Conservation (phyloP, 2,329 filamentous ascomycete genomes). For the Colletotrichum paranaense region DNA sequence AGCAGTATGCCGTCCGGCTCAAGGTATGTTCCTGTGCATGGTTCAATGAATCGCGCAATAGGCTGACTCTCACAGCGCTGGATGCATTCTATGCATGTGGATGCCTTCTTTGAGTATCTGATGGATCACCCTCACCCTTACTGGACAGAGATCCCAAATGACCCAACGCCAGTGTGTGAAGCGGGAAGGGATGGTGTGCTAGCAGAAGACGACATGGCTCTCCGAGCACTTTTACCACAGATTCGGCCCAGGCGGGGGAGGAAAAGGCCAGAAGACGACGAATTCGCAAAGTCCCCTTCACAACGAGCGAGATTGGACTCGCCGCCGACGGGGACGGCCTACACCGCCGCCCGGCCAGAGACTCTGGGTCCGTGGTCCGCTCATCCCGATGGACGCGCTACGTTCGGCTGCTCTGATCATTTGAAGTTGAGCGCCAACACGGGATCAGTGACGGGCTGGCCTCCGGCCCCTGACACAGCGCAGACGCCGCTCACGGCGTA, state of each 20-base stretch:
- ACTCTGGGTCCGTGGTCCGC: slow-evolving; percentile 61
- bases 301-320: slow-evolving; percentile 64
- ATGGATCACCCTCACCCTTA: slow-evolving; percentile 83
- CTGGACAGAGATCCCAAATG: slow-evolving; percentile 79
- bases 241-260: slow-evolving; percentile 72
- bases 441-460: slow-evolving; percentile 53
- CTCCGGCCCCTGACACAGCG: slow-evolving; percentile 59
- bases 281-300: slow-evolving; percentile 58
- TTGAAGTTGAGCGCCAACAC: slow-evolving; percentile 50
- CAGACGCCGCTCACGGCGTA: slow-evolving; percentile 76
- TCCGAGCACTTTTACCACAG: slow-evolving; percentile 85
- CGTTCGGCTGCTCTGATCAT: slow-evolving; percentile 47
- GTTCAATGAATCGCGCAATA: neutral
- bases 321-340: slow-evolving; percentile 14
- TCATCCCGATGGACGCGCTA: slow-evolving; percentile 53
- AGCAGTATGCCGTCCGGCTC: slow-evolving; percentile 91
- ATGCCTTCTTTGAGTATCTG: slow-evolving; percentile 94
- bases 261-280: slow-evolving; percentile 73
- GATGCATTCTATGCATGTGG: slow-evolving; percentile 97
- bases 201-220: slow-evolving; percentile 87
- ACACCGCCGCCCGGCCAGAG: slow-evolving; percentile 38
- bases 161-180: slow-evolving; percentile 70
- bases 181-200: slow-evolving; percentile 83
- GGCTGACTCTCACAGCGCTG: slow-evolving; percentile 71
- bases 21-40: slow-evolving; percentile 68